These are phyloP conservation scores for Simplicillium sp. DNA, from an alignment of 2,329 filamentous ascomycete species.

Conservation along the genomic window DNA sequence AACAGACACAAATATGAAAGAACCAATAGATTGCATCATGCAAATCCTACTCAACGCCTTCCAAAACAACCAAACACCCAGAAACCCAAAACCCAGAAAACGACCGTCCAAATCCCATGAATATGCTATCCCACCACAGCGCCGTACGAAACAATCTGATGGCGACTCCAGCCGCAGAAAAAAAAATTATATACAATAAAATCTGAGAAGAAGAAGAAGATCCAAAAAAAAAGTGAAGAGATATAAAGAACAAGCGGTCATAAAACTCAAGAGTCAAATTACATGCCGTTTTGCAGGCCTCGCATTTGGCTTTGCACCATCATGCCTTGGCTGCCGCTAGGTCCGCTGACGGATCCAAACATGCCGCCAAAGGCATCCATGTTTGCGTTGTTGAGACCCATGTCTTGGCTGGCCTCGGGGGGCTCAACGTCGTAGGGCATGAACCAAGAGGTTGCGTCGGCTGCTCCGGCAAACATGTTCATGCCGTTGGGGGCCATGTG, in stretches of 20 bases:
- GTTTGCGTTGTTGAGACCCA: slow-evolving; percentile 27
- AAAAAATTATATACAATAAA: neutral
- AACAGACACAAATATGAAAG: no score
- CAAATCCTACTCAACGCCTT: no score
- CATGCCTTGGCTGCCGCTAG: slow-evolving; percentile 14
- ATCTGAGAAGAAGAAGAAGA: neutral
- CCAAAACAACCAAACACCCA: no score
- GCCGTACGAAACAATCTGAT: no score
- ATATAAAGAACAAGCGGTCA: neutral
- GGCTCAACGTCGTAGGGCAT: slow-evolving; percentile 89
- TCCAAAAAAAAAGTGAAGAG: neutral
- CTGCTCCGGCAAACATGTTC: slow-evolving; percentile 21
- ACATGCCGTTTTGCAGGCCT: slow-evolving; percentile 20
- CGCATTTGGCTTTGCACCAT: slow-evolving; percentile 23
- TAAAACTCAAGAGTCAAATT: slow-evolving; percentile 6
- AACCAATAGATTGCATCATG: no score
- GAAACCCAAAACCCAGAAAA: no score
- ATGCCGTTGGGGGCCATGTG: slow-evolving; percentile 7
- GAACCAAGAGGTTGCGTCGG: slow-evolving; percentile 69
- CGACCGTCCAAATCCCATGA: no score
- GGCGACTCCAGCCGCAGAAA: no score
- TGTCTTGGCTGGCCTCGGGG: slow-evolving; percentile 43
- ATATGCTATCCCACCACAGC: no score
- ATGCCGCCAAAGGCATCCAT: slow-evolving; percentile 40
- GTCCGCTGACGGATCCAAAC: slow-evolving; percentile 20